Percentiles rank a stretch among this genome's conserved stretches.
Evolutionary conservation across 2,329 filamentous ascomycete genomes (phyloP).

Genomic region (Fusarium bactridioides): DNA sequence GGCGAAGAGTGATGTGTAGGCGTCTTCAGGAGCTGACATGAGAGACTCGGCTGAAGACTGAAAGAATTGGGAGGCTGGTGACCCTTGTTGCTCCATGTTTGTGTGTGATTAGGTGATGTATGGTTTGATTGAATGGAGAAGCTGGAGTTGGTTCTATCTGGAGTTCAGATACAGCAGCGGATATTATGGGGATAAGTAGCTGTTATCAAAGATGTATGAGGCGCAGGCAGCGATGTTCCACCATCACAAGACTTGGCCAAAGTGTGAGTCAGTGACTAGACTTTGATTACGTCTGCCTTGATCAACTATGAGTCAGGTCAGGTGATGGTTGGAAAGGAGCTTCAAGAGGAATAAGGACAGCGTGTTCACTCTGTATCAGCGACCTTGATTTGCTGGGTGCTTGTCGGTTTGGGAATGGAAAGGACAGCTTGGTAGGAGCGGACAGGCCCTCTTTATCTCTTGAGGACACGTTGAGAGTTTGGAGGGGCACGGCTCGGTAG

Average conservation of each 20-base stretch:
- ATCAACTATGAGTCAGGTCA: slow-evolving; percentile 40
- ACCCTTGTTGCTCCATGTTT: slow-evolving; percentile 53
- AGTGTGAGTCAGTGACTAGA: slow-evolving; percentile 39
- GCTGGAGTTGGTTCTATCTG: background rate
- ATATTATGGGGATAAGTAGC: slow-evolving; percentile 7
- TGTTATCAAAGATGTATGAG: slow-evolving; percentile 4
- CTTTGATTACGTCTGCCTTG: slow-evolving; percentile 20
- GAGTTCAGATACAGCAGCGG: slow-evolving; percentile 3
- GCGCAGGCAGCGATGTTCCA: slow-evolving; percentile 26
- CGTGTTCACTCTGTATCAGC: slow-evolving; percentile 35
- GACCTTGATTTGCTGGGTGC: slow-evolving; percentile 21
- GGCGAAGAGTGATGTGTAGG: slow-evolving; percentile 59
- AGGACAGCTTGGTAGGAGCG: slow-evolving; percentile 32
- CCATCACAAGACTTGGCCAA: slow-evolving; percentile 28
- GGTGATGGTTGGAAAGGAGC: slow-evolving; percentile 11
- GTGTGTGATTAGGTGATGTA: slow-evolving; percentile 14
- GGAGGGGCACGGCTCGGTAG: slow-evolving; percentile 5
- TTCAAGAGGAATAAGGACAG: slow-evolving; percentile 40
- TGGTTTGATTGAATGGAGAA: background rate
- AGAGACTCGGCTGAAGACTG: slow-evolving; percentile 63
- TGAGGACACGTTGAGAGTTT: slow-evolving; percentile 45
- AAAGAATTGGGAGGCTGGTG: slow-evolving; percentile 61
- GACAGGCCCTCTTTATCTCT: slow-evolving; percentile 48
- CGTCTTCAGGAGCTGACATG: slow-evolving; percentile 59
- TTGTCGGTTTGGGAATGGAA: slow-evolving; percentile 14